Evolutionary conservation across 1,284 basidiomycete genomes (phyloP), one percentile per base, ranked within the genome.

Genomic region (Golubevia pallescens): DNA sequence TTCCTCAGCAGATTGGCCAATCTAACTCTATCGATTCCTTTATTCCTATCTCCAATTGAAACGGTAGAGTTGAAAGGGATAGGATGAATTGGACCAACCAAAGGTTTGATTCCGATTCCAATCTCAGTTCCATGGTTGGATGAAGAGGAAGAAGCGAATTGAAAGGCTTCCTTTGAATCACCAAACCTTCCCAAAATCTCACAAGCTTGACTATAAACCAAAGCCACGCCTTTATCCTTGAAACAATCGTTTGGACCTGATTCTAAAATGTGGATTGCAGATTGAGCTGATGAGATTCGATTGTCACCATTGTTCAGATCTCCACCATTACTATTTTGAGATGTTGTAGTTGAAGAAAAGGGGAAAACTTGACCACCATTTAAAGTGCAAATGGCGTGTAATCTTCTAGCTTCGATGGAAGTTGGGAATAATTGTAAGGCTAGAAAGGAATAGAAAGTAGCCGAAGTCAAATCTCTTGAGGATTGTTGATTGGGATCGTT

Each of bases 181-280:
- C 67, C 66, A 53, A 66, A 63, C n/a, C 71, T 68, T 1, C 71
- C 74, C 1, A 83, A 69, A 1, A 67, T 65, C 23, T 66, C 66
- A 62, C 73, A 78, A 8, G 80, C 80, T 3, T 74, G 67, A 5
- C 77, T 69, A 55, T 80, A 83, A 56, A 79, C 73, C 54, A 68
- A 70, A 10, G 80, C 79, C 34, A 69, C 73, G 1, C 65, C 73
- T 1, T 71, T 55, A 58, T 83, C 79, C 3, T 68, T 59, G 53
- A 78, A 83, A 4, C 72, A 74, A 21, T 68, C 65, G 14, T 67
- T 56, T 1, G 74, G 61, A 54, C 79, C 80, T 28, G 70, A 69
- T 64, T 83, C 74, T 20, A 83, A 66, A 23, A 81, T 62, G 48
- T 80, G 72, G 61, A 81, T 69, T 52, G 76, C 75, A 8, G 80